Evolutionary conservation across 2,329 filamentous ascomycete species (phyloP), one percentile per base, ranked within the genome.

Genomic region (Alternaria sp.): DNA sequence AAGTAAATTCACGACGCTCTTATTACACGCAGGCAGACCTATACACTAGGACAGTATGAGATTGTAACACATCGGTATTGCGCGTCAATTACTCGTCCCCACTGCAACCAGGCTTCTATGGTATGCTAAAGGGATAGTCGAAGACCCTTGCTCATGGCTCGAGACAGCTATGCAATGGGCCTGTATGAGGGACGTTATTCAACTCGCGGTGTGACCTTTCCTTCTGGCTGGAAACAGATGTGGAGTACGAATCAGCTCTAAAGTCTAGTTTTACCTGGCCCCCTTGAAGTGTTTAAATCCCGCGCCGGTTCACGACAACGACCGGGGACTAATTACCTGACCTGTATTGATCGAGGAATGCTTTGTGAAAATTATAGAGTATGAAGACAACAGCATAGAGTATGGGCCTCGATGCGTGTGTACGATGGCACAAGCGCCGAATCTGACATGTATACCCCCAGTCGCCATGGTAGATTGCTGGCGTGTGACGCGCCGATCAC

Each of bases 41-140:
- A 50, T 44, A 47, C 25, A 30, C 11, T 15, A 21, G 21, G 13
- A n/a, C 26, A 44, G 9, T 13, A 17, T 13, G 57, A 21, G 15
- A 52, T 44, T 17, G 10, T 40, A 47, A 30, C 12, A 26, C n/a
- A 21, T 23, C 17, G 15, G 17, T 26, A 21, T 46, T 25, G 25
- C 45, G 25, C n/a, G 23, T 28, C 23, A 47, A 44, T 46, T 25
- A 17, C 49, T n/a, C 23, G 30, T 23, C 19, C 52, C 43, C 32
- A 44, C 55, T 43, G 57, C 19, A 19, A n/a, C 47, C 43, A 49
- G 64, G 51, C 54, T 61, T 19, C 44, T 52, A 36, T 59, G 43
- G 47, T n/a, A 62, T 57, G 36, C 55, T 60, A 52, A 43, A 12
- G 64, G 60, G 52, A 64, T 66, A 58, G 64, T 52, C 19, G 47